Base-by-base conservation (phyloP, 345 rosid genomes). In the Boechera stricta region DNA sequence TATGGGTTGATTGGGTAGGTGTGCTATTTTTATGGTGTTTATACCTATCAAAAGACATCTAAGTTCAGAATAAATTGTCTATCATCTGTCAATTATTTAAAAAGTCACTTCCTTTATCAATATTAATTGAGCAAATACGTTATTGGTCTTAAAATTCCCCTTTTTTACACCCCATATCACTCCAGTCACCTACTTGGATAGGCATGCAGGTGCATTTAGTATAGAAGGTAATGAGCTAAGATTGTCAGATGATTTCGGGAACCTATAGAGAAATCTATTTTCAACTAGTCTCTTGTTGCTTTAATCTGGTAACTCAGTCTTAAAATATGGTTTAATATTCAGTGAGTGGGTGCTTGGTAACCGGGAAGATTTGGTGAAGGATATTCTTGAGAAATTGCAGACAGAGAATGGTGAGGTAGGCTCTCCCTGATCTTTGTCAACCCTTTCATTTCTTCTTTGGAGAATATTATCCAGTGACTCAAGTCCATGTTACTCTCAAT, bases 261-360 rank as follows among this genome's bases (percentile, higher is more conserved):
- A 52, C n/a, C 12, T 69, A 13, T 52, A 60, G 8, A 51, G 47
- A 29, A 48, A 49, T 29, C 36, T 61, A 35, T 42, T 51, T 69
- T 24, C 64, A 15, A 75, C 51, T 33, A 32, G 65, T 51, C 52
- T 57, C 12, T 41, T 6, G 10, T 21, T 60, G 2, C 45, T 11
- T 59, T 44, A 54, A 62, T 63, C 73, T 24, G 52, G 24, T 32
- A 64, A 56, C 73, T 49, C 65, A 53, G 21, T 64, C 13, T 55
- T 67, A 48, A 41, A 11, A 2, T 41, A 64, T 63, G 73, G 8
- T 59, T 56, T 55, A 5, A 55, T 47, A 47, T 69, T 29, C 88
- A 95, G 99, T 82, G 98, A 92, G 73, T 92, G 98, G 98, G 98
- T 94, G 66, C 93, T 94, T 73, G 98, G 98, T 58, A 90, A 86